Base-by-base conservation (phyloP, 1,139 yeast species). In the Debaryomyces fabryi region DNA sequence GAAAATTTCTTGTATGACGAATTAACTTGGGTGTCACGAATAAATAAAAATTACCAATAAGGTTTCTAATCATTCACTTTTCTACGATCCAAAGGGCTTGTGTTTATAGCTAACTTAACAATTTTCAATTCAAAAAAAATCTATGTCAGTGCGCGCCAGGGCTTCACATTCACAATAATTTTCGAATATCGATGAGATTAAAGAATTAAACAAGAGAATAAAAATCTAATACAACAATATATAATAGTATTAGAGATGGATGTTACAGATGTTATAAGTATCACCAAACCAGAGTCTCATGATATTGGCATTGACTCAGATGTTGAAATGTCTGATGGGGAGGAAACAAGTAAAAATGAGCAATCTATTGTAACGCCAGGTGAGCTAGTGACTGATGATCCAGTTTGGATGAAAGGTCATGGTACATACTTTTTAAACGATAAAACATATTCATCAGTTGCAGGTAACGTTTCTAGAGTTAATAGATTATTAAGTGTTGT, bases 371-470 rank as follows among this genome's bases (percentile, higher is more conserved):
- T 93, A 15, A 90, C 97, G 0, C 99, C 99, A 0, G 99, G 99
- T n/a, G 98, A 95, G 64, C 72, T 92, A 48, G 89, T 95, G 15
- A 93, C 99, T 0, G 96, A 88, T 58, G 99, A 95, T 62, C 91
- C 97, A 6, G 81, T 87, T 4, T 93, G 98, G 97, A 95, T 95
- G 99, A 83, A 96, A 65, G 99, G 99, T 30, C 99, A 95, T 65
- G 99, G 99, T 2, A 95, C 99, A 0, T 93, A 90, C 65, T 83
- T 86, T 53, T 71, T 86, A 37, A 81, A 81, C 32, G 82, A 81
- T 49, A 74, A 79, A 57, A 91, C 97, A 0, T 91, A 82, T 64
- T 87, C 97, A 1, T 86, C 97, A 0, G 96, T 93, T 3, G 97
- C 97, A 0, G 99, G 99, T 3, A 84, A 85, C 16, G 85, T 95